phyloP scores from a whole-genome alignment of 176 grass and related monocot species.

The Phyllostachys edulis region DNA sequence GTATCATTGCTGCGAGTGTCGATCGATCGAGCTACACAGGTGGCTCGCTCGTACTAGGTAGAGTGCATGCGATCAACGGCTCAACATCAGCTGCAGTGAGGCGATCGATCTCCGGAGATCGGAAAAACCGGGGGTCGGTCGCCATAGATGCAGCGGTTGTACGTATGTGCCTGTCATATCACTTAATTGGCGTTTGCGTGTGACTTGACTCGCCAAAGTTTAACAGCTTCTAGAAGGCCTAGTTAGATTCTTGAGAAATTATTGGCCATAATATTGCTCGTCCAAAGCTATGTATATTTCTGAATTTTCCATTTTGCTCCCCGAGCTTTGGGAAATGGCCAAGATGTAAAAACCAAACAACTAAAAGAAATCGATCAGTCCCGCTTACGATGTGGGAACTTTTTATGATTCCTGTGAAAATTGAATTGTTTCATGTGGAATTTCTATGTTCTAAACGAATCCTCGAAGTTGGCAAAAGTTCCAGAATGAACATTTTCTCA shows the following conservation, averaged over 20 bases:
- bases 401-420: background rate
- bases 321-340: background rate
- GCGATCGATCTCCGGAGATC: background rate
- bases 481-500: background rate
- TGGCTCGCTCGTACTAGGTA: background rate
- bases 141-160: background rate
- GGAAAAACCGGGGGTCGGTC: background rate
- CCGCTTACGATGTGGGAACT: background rate
- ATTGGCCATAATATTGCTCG: background rate
- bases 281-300: background rate
- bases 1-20: background rate
- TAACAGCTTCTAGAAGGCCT: background rate
- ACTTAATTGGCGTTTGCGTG: background rate
- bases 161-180: background rate
- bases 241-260: background rate
- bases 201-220: background rate
- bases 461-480: background rate
- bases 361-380: background rate
- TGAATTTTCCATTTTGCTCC: background rate
- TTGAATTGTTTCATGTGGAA: background rate
- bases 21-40: background rate
- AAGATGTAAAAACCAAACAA: background rate
- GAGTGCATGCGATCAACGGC: background rate
- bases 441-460: fast-evolving
- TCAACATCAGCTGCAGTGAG: background rate